Conservation (phyloP, 345 rosid species). For the Brassica napus region DNA sequence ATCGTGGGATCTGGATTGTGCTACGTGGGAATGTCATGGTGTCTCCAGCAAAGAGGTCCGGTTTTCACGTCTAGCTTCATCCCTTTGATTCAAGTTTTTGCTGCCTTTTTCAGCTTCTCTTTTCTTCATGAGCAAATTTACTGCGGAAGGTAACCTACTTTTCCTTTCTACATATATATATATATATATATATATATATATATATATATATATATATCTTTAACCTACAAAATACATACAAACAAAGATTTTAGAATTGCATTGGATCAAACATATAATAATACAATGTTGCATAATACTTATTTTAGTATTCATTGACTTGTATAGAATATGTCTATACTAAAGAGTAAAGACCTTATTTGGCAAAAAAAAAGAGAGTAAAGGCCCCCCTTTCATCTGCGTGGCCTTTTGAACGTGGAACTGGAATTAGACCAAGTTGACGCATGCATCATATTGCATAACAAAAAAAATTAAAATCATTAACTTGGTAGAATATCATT, state of each 20-base stretch:
- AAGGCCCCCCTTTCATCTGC: not conserved
- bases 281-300: not conserved
- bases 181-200: no score
- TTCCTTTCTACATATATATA: not conserved
- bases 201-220: not conserved
- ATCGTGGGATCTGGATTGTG: slow-evolving; percentile 77
- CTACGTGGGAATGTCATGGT: slow-evolving; percentile 87
- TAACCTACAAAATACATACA: not conserved
- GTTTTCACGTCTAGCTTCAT: slow-evolving; percentile 78
- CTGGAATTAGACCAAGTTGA: slow-evolving; percentile 1
- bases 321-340: slow-evolving; percentile 11
- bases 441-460: slow-evolving; percentile 9
- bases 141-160: slow-evolving; percentile 63
- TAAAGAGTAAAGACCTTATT: not conserved
- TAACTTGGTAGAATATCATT: not conserved
- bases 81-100: slow-evolving; percentile 68
- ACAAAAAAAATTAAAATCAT: not conserved
- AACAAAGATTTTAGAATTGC: not conserved
- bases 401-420: not conserved
- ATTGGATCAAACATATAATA: slow-evolving; percentile 2
- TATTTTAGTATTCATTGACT: not conserved
- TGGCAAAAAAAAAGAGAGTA: not conserved
- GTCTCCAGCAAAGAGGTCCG: slow-evolving; percentile 74
- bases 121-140: slow-evolving; percentile 67
- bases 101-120: slow-evolving; percentile 62